Evolutionary conservation across 1,284 basidiomycete species (phyloP).

Genomic region (Inonotus hispidus): DNA sequence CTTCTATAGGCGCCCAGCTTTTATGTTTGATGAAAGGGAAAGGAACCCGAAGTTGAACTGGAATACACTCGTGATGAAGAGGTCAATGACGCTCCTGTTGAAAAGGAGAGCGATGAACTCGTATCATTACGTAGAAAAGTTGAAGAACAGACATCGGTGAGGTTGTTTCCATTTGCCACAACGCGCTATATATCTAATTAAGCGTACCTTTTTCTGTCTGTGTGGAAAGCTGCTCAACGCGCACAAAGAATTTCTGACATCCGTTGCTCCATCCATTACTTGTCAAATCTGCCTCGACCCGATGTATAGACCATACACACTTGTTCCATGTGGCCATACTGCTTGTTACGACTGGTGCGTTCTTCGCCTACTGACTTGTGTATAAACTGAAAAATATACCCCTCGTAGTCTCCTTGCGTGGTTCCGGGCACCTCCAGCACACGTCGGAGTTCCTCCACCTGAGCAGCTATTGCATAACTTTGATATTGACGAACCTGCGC

Average conservation of each 20-base stretch:
- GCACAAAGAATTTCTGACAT: constrained; percentile 11
- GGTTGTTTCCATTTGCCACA: not conserved
- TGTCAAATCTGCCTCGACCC: constrained; percentile 74
- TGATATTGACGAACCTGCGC: constrained; percentile 4
- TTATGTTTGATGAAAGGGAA: constrained; percentile 1
- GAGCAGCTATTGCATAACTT: constrained; percentile 29
- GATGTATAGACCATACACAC: constrained; percentile 61
- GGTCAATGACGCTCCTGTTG: not conserved
- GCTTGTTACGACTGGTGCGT: constrained; percentile 44
- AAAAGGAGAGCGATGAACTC: not conserved
- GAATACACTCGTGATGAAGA: not conserved
- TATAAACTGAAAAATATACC: not conserved
- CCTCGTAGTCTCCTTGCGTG: constrained; percentile 58
- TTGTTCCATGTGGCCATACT: constrained; percentile 70
- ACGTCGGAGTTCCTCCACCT: constrained; percentile 19
- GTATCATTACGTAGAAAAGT: not conserved
- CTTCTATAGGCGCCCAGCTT: not conserved
- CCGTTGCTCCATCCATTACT: constrained; percentile 31
- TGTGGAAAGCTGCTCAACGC: constrained; percentile 7
- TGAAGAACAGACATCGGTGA: constrained; percentile 5
- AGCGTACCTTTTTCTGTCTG: not conserved
- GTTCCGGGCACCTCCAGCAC: constrained; percentile 49
- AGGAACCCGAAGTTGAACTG: constrained; percentile 2
- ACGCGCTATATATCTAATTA: too few relatives aligned
- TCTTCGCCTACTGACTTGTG: not conserved